Evolutionary conservation across 495 filamentous ascomycete genomes (phyloP), one percentile per base, ranked within the genome.

Genomic region (Xylaria bambusicola): DNA sequence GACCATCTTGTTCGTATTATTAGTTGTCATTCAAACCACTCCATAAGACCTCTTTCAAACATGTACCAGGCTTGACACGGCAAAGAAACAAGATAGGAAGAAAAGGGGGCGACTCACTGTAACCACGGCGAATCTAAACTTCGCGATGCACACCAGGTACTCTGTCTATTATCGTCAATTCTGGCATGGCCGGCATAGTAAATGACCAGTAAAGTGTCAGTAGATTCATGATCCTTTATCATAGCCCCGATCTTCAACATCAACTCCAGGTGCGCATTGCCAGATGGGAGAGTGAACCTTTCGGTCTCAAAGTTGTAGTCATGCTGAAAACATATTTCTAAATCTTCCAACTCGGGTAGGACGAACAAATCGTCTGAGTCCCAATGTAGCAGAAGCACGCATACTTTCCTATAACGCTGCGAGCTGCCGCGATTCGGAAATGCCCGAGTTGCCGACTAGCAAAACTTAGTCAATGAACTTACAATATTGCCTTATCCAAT

Each of bases 151-250:
- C 77, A 79, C 81, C 81, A 84, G 1, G 80, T 78, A 58, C 80
- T 80, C 62, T 81, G 79, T 21, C 80, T 66, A 31, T 74, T 73
- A 36, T 80, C 75, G 47, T 83, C 78, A 40, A 82, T 82, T 20
- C 71, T 66, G 6, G 78, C 80, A 64, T 83, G 82, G 13, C 82
- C 82, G 8, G 75, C 80, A 57, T 83, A 83, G 60, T 84, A 84
- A 8, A 83, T 69, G 8, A 83, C 63, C 52, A 84, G 72, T 12
- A 84, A 57, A 0, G 77, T 82, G 47, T 82, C 77, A 24, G 64
- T 70, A 15, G 71, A 68, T 41, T 82, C 77, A 47, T 80, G 73
- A n/a, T 78, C 69, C 57, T 80, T 75, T 51, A 82, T 72, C 69
- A 82, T 71, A 41, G 77, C 70, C 17, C 74, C 73, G 24, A 82